Base-by-base conservation (phyloP, 2,329 filamentous ascomycete species). In the Fusarium sp. region DNA sequence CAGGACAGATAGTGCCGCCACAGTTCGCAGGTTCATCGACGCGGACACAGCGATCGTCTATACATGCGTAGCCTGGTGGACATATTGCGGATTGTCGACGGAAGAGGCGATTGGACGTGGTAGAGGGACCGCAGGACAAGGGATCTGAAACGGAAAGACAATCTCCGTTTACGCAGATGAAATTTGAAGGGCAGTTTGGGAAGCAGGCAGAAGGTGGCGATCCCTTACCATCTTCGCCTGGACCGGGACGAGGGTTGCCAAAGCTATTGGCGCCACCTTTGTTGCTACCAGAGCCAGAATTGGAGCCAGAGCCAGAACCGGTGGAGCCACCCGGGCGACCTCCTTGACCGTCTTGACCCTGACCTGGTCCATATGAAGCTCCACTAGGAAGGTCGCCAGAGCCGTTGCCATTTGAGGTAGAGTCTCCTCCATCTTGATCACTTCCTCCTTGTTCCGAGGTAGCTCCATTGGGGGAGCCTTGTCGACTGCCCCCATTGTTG, bases 21-120 rank as follows among this genome's bases (percentile, higher is more conserved):
- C 73, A 75, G 26, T 20, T 55, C 3, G 9, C n/a, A 2, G 69
- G 50, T 12, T 44, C 58, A 5, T 60, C 42, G n/a, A 71, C 40
- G 3, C 26, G 40, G 5, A 65, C 60, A 15, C 72, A 74, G 0
- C 44, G 37, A 13, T 64, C 62, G 5, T 69, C 40, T 13, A 74
- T 56, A 17, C 72, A 75, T 5, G 59, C 64, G 32, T 61, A 59
- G 0, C 63, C 63, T 37, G 46, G 11, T 10, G 48, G 40, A 12
- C 73, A 75, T 11, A 45, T 45, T 33, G 27, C 20, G 2, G 27
- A 38, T 41, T 70, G 69, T 1, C 69, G 69, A 35, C 58, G 56
- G 20, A 68, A 37, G 9, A 71, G 37, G 2, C 52, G 64, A 23
- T 38, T 15, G 10, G 50, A 20, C 11, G 37, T 41, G 17, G 27